Evolutionary conservation across 1,139 yeast genomes (phyloP).

Genomic region (Nakaseomyces uthaithaninus): DNA sequence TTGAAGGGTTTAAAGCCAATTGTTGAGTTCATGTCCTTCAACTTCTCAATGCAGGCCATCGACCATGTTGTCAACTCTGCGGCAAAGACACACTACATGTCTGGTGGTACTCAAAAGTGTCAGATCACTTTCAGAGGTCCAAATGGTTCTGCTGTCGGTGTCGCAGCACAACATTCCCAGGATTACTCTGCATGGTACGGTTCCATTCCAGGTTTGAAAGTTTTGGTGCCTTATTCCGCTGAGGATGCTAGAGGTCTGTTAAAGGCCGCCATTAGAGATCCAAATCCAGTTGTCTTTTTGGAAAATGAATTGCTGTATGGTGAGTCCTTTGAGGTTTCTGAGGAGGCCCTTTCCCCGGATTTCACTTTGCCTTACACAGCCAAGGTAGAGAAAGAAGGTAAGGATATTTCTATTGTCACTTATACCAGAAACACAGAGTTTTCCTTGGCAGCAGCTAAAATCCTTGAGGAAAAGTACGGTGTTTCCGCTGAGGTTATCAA

Average conservation of each 20-base stretch:
- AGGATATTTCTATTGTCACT: conserved; percentile 81
- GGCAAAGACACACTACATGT: conserved; percentile 97
- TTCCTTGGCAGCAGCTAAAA: conserved; percentile 85
- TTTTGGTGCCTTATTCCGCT: conserved; percentile 87
- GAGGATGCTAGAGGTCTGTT: conserved; percentile 94
- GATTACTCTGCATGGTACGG: conserved; percentile 98
- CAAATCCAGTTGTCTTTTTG: conserved; percentile 92
- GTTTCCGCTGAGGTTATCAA: conserved; percentile 90
- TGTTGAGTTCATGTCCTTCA: conserved; percentile 97
- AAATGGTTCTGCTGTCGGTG: conserved; percentile 99
- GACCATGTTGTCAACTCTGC: conserved; percentile 98
- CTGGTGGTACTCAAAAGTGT: conserved; percentile 97
- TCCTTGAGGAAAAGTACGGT: conserved; percentile 73
- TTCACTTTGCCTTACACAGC: conserved; percentile 89
- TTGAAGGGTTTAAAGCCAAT: conserved; percentile 95
- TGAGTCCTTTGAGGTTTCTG: conserved; percentile 81
- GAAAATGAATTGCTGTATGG: conserved; percentile 95
- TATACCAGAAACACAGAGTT: conserved; percentile 86
- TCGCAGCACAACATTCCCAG: conserved; percentile 98
- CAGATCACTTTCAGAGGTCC: conserved; percentile 98
- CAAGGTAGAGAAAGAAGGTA: conserved; percentile 86
- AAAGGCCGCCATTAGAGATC: conserved; percentile 96
- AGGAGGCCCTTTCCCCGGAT: conserved; percentile 82
- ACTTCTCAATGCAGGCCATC: conserved; percentile 98
- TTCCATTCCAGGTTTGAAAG: conserved; percentile 95